These are phyloP conservation scores for Pythium phragmiticola DNA, from an alignment of 352 stramenopile species.

Conservation along the genomic window DNA sequence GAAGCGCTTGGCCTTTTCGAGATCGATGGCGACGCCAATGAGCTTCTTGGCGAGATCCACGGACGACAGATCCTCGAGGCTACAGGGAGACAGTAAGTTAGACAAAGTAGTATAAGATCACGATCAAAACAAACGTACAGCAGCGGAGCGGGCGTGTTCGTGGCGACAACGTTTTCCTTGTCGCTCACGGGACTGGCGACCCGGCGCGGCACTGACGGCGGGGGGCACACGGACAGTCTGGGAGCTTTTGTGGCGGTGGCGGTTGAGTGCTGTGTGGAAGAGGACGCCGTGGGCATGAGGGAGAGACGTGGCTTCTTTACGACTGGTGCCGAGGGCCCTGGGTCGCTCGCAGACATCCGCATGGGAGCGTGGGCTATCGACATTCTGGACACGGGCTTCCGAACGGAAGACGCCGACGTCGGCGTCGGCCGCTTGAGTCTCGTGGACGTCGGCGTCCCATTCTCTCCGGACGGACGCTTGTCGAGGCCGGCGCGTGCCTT, in stretches of 20 bases:
- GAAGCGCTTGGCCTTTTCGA: slow-evolving; percentile 45
- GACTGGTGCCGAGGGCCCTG: background rate
- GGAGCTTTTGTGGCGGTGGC: background rate
- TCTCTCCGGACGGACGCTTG: slow-evolving; percentile 9
- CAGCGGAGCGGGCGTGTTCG: background rate
- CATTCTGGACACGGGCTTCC: slow-evolving; percentile 11
- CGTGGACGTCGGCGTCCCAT: background rate
- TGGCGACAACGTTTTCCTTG: slow-evolving; percentile 25
- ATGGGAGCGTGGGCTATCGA: slow-evolving; percentile 14
- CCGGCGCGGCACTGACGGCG: background rate
- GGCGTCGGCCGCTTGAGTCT: slow-evolving; percentile 23
- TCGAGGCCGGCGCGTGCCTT: slow-evolving; percentile 1
- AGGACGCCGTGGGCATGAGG: slow-evolving; percentile 9
- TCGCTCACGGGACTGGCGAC: slow-evolving; percentile 3
- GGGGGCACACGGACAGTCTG: slow-evolving; percentile 15
- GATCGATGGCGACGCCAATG: slow-evolving; percentile 47
- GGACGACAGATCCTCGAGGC: slow-evolving; percentile 28
- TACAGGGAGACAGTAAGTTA: slow-evolving; percentile 4
- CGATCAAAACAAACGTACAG: slow-evolving; percentile 5
- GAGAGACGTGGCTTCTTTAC: slow-evolving; percentile 24
- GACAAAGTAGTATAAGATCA: background rate
- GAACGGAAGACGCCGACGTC: background rate
- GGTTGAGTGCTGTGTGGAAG: background rate
- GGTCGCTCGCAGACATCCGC: slow-evolving; percentile 2
- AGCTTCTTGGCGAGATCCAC: slow-evolving; percentile 58